Percentiles rank a stretch among this genome's conserved stretches.
Conservation (phyloP, 2,329 filamentous ascomycete species). For the Aspergillus aculeatinus region DNA sequence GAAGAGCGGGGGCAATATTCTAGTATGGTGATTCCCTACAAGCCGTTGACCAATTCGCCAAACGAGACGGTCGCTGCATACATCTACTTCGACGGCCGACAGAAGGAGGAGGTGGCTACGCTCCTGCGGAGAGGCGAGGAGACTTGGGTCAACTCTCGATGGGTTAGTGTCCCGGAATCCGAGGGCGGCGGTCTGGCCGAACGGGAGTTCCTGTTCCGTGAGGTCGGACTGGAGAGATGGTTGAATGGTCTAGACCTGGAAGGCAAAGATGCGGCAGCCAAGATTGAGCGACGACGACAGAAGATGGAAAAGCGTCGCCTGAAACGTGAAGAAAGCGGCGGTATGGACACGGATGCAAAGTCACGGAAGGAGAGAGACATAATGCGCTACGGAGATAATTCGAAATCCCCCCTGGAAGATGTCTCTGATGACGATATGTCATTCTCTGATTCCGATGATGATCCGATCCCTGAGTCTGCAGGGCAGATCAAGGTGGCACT, state of each 20-base stretch:
- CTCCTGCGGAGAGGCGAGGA: slow-evolving; percentile 89
- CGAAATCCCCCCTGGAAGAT: slow-evolving; percentile 70
- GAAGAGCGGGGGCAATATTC: slow-evolving; percentile 54
- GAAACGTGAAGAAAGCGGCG: slow-evolving; percentile 65
- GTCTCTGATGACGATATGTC: slow-evolving; percentile 68
- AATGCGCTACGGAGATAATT: slow-evolving; percentile 77
- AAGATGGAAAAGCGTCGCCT: slow-evolving; percentile 81
- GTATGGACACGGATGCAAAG: slow-evolving; percentile 41
- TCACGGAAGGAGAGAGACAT: slow-evolving; percentile 53
- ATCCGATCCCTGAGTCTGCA: slow-evolving; percentile 82
- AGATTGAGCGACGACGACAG: slow-evolving; percentile 63
- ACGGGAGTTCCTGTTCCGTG: slow-evolving; percentile 93
- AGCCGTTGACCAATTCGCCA: slow-evolving; percentile 84
- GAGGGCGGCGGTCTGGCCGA: slow-evolving; percentile 94
- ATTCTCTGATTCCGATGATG: slow-evolving; percentile 75
- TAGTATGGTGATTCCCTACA: slow-evolving; percentile 74
- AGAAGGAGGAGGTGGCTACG: slow-evolving; percentile 96
- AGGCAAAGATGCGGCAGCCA: slow-evolving; percentile 84
- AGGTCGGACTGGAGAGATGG: slow-evolving; percentile 94
- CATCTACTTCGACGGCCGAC: slow-evolving; percentile 95
- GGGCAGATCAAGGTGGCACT: slow-evolving; percentile 98
- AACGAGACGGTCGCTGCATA: slow-evolving; percentile 98
- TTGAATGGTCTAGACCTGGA: slow-evolving; percentile 94
- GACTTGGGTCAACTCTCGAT: slow-evolving; percentile 98
- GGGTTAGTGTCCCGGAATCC: slow-evolving; percentile 88